Evolutionary conservation across 129 eudicot genomes (phyloP), one percentile per base, ranked within the genome.

Genomic region (Helianthus annuus): DNA sequence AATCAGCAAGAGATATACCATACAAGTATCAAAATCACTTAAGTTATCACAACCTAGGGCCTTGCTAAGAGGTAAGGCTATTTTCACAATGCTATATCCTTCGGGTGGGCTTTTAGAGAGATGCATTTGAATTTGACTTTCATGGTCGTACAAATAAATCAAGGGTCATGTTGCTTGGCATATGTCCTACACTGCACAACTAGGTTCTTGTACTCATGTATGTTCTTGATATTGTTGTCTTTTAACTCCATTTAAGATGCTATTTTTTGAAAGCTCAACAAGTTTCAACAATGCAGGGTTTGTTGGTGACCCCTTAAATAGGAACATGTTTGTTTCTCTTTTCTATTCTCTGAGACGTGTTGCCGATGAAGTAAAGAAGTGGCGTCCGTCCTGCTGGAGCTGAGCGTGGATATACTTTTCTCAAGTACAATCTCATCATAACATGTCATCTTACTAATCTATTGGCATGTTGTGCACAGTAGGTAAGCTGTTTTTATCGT

Each of bases 401-500:
- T n/a, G n/a, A n/a, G n/a, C n/a, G n/a, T n/a, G n/a, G n/a, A n/a
- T n/a, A n/a, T n/a, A n/a, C n/a, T n/a, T n/a, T n/a, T n/a, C n/a
- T n/a, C n/a, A n/a, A n/a, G n/a, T n/a, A n/a, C n/a, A 0, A 2
- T n/a, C n/a, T n/a, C n/a, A 29, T 2, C 8, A 85, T 90, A 42
- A 88, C 97, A 15, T 94, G 90, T 78, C 96, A 94, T 82, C 88
- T 97, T 46, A 90, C 99, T 73, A 94, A 94, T 79, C 83, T 90
- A 66, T 82, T 94, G 85, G 96, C 93, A 57, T 89, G 96, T 58
- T 90, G 86, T 80, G 99, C n/a, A n/a, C n/a, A n/a, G 97, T 90
- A 90, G 99, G 99, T 94, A 90, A 90, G 98, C 88, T 55, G 53
- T 76, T 62, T 70, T 72, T 72, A 45, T 27, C 70, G 64, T 32